A percentile compares a stretch with the other conserved stretches of the same genome.
Conservation (phyloP, 176 grass and related monocot species). For the Aegilops sharonensis region DNA sequence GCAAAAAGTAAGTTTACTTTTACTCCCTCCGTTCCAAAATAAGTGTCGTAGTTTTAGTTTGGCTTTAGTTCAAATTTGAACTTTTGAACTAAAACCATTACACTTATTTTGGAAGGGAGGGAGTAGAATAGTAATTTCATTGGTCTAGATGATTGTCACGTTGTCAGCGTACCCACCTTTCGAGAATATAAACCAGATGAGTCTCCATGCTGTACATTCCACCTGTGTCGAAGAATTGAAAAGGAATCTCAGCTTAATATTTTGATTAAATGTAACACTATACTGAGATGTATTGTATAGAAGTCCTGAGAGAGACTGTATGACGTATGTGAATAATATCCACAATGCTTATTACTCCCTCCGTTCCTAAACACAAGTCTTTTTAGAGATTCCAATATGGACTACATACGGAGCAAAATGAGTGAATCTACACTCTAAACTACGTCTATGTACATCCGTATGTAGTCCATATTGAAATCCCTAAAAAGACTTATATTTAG, state of each 20-base stretch:
- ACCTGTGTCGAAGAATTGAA: constrained; percentile 39
- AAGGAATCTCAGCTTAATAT: not conserved
- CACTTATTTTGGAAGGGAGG: too few relatives aligned
- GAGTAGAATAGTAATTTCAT: not conserved
- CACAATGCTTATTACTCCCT: not conserved
- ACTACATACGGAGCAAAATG: too few relatives aligned
- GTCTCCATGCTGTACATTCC: constrained; percentile 28
- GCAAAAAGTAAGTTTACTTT: not conserved
- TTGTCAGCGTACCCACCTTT: constrained; percentile 45
- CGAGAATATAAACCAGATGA: constrained; percentile 7
- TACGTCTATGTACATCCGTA: too few relatives aligned
- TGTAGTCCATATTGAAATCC: too few relatives aligned
- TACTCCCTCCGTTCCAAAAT: not conserved
- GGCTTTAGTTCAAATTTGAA: too few relatives aligned
- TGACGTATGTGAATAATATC: not conserved
- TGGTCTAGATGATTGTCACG: not conserved
- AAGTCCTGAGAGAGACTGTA: not conserved
- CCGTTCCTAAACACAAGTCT: too few relatives aligned
- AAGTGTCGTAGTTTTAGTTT: too few relatives aligned
- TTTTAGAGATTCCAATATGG: too few relatives aligned
- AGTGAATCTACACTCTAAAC: too few relatives aligned
- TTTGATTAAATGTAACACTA: constrained; percentile 1
- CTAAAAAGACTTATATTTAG: too few relatives aligned
- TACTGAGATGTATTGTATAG: not conserved
- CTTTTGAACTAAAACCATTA: too few relatives aligned